Evolutionary conservation across 345 rosid species (phyloP).

Genomic region (Eucalyptus rudis): DNA sequence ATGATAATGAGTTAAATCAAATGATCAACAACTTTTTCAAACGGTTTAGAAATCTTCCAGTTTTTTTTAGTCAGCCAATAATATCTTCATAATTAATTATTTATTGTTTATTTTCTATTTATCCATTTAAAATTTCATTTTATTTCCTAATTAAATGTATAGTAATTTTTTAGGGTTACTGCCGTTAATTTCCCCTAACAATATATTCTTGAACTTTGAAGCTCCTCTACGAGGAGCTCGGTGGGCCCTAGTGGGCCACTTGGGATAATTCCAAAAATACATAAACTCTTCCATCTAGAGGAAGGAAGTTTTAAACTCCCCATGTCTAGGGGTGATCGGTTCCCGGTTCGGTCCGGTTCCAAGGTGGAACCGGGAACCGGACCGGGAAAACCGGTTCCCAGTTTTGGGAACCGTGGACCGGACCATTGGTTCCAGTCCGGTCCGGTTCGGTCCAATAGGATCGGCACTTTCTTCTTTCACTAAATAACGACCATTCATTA

Average conservation of each 20-base stretch:
- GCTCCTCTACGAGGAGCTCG: not conserved
- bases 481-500: no score
- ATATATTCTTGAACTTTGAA: not conserved
- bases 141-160: not conserved
- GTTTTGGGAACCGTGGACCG: no score
- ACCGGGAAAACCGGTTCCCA: no score
- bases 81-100: not conserved
- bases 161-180: not conserved
- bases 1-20: not conserved
- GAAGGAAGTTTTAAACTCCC: not conserved
- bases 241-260: not conserved
- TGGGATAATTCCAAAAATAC: not conserved
- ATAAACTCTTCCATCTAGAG: not conserved
- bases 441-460: no score
- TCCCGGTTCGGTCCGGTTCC: no score
- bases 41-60: not conserved
- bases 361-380: no score
- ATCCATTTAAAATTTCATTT: not conserved
- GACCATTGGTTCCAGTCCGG: no score
- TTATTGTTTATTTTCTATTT: not conserved
- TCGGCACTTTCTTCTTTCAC: no score
- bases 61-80: not conserved
- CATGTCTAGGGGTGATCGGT: no score
- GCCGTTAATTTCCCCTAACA: not conserved
- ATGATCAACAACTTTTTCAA: not conserved